Percentiles rank a stretch among this genome's conserved stretches.
Conservation (phyloP, 805 yeast species). For the Hanseniaspora meyeri region DNA sequence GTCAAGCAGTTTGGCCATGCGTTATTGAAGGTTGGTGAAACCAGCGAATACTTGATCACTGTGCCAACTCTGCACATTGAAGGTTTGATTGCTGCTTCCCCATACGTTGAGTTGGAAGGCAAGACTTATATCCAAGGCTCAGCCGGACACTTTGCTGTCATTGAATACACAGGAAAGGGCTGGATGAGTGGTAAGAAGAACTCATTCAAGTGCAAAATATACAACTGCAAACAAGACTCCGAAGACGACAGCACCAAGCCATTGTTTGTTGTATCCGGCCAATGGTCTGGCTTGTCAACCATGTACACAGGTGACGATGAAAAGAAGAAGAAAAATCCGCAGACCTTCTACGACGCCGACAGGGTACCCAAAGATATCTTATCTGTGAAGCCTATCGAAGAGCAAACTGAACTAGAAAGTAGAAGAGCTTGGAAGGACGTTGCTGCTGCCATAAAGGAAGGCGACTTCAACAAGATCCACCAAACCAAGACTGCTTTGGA, state of each 20-base stretch:
- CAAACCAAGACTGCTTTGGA: slow-evolving; percentile 68
- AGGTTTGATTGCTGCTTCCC: slow-evolving; percentile 80
- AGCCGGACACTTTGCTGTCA: slow-evolving; percentile 55
- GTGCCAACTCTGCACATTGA: slow-evolving; percentile 91
- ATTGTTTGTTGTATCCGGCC: slow-evolving; percentile 71
- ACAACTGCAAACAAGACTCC: slow-evolving; percentile 39
- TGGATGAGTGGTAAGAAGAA: slow-evolving; percentile 93
- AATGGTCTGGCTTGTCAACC: slow-evolving; percentile 74
- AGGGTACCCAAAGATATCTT: slow-evolving; percentile 42
- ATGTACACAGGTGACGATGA: slow-evolving; percentile 27
- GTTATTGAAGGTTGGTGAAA: slow-evolving; percentile 33
- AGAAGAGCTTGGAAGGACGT: slow-evolving; percentile 85
- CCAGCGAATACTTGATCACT: slow-evolving; percentile 49
- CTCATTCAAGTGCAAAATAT: slow-evolving; percentile 76
- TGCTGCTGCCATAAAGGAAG: slow-evolving; percentile 68
- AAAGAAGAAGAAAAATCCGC: slow-evolving; percentile 30
- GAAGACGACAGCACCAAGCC: slow-evolving; percentile 42
- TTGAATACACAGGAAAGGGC: slow-evolving; percentile 86
- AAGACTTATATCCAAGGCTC: slow-evolving; percentile 74
- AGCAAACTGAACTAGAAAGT: slow-evolving; percentile 71
- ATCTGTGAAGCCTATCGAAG: slow-evolving; percentile 64
- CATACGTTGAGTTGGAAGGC: slow-evolving; percentile 89
- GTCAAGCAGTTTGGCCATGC: slow-evolving; percentile 94
- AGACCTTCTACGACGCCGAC: slow-evolving; percentile 52
- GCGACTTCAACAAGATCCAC: slow-evolving; percentile 66